Base-by-base conservation (phyloP, 225 moss, liverwort and hornwort species). In the Bryoerythrophyllum caledonicum region DNA sequence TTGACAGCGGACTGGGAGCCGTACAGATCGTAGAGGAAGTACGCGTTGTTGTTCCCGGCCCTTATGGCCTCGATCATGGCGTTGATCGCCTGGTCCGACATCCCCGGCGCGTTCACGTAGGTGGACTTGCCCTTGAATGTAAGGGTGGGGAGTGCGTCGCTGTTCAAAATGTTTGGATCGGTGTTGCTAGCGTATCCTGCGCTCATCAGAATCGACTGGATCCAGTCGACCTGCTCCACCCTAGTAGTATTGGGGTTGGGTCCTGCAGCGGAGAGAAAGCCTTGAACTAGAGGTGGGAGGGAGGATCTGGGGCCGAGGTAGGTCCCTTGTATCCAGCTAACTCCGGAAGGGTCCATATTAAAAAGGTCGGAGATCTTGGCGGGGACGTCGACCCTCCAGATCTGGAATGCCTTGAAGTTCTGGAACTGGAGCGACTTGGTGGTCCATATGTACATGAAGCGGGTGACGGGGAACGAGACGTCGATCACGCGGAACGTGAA, bases 71-170 rank as follows among this genome's bases (percentile, higher is more conserved):
- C 82, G 10, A 93, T 28, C 76, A 85, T 91, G 24, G 89, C 82
- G 0, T 2, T 82, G 32, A 95, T 82, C 14, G 92, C 91, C 0
- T 75, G 65, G 0, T 91, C 89, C 0, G 90, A 79, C 2, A 92
- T 79, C 10, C 94, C 94, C 0, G 86, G 80, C 0, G 86, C 40
- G 0, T 80, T 79, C 48, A 88, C 88, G 0, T 65, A 85, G 0
- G 92, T 83, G 2, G 92, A 89, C 86, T 94, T 94, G 0, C 86
- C 89, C 71, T 94, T 94, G 89, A 94, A 94, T 5, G 76, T 83
- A 0, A 28, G 24, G 0, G 80, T 76, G 0, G 75, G 71, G 0
- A 68, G 66, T 0, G 69, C 55, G 28, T 64, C 85, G 11, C 72
- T 81, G 10, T 89, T 88, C 2, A 92, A 10, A 0, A 68, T 17